These are phyloP conservation scores for Cucurbitaria berberidis DNA, from an alignment of 2,329 filamentous ascomycete species.

Conservation along the genomic window DNA sequence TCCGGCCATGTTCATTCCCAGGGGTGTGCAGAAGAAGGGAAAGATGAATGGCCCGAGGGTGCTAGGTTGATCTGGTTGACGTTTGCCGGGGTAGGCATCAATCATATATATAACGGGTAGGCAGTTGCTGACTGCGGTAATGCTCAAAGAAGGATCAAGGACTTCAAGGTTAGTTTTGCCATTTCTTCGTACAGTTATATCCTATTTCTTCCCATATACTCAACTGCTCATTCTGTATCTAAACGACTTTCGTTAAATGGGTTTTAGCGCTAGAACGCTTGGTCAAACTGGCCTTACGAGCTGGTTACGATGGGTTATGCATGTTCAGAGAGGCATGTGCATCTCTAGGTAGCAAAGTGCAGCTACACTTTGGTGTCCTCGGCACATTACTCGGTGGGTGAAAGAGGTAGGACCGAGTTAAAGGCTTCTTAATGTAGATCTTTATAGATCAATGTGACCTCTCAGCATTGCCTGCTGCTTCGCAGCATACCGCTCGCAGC, in stretches of 20 bases:
- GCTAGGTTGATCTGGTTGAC: slow-evolving; percentile 29
- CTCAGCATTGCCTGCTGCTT: neutral
- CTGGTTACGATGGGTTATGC: no score
- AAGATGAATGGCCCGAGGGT: slow-evolving; percentile 36
- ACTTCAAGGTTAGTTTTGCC: neutral
- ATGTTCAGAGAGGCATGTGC: no score
- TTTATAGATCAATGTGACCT: neutral
- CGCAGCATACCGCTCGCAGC: neutral
- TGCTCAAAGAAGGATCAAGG: neutral
- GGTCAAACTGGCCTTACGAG: no score
- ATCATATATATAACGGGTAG: neutral
- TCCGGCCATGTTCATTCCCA: slow-evolving; percentile 33
- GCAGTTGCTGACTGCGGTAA: neutral
- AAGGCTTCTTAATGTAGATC: neutral
- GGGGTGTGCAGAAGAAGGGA: slow-evolving; percentile 42
- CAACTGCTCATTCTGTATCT: no score
- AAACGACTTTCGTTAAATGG: no score
- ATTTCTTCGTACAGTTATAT: neutral
- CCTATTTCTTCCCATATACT: no score
- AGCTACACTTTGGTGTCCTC: no score
- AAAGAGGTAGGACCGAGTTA: neutral
- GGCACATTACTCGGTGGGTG: neutral
- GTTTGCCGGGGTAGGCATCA: neutral
- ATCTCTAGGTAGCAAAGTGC: no score
- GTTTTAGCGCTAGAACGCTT: no score